phyloP scores from a whole-genome alignment of 148 eudicot species.

The Polygonum maritimum region DNA sequence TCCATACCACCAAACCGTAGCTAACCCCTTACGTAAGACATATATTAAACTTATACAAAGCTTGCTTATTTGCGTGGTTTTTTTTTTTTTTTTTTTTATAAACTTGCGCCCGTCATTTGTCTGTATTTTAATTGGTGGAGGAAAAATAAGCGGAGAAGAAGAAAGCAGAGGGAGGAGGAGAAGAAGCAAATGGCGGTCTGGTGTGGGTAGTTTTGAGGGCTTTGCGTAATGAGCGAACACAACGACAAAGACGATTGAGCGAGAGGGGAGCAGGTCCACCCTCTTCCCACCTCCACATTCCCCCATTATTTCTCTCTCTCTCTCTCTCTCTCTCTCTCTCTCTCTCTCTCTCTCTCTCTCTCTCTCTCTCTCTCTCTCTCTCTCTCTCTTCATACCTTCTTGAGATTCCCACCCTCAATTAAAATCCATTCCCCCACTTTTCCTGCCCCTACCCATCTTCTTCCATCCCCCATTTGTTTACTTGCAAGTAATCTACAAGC shows the following conservation, averaged over 20 bases:
- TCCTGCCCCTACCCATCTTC: not conserved
- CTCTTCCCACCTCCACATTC: conserved; percentile 8
- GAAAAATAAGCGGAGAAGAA: not conserved
- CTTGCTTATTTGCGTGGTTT: too few species aligned
- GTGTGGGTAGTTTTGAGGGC: not conserved
- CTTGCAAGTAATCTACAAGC: conserved; percentile 5
- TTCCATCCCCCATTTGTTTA: not conserved
- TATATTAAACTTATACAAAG: too few species aligned
- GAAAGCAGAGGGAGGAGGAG: not conserved
- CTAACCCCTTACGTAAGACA: too few species aligned
- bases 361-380: not conserved
- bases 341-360: not conserved
- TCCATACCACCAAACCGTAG: too few species aligned
- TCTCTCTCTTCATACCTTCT: not conserved
- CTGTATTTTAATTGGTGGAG: too few species aligned
- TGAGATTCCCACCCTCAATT: conserved; percentile 5
- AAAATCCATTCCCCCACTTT: conserved; percentile 13
- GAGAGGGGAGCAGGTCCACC: conserved; percentile 4
- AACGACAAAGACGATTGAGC: not conserved
- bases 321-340: not conserved
- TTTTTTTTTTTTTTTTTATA: too few species aligned
- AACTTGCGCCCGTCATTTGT: too few species aligned
- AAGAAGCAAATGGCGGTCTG: not conserved
- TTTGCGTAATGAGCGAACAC: conserved; percentile 1
- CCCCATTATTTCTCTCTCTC: not conserved